Evolutionary conservation across 78 protist species (phyloP), one percentile per base, ranked within the genome.

Genomic region (Dictyostelium purpureum): DNA sequence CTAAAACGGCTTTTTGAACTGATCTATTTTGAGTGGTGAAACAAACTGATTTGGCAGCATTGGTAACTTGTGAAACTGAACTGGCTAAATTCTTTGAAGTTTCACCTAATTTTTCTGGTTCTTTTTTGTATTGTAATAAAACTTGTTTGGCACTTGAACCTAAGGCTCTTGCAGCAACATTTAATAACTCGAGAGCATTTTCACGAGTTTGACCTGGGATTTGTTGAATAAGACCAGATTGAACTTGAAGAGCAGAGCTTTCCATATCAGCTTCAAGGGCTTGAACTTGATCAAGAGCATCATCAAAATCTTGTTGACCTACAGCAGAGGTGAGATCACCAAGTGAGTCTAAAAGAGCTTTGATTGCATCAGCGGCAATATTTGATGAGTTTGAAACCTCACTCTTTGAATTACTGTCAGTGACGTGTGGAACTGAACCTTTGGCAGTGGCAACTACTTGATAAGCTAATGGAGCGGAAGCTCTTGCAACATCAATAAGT

Each of bases 1-100:
- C 87, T 9, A 91, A 71, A 24, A 91, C 79, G 3, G 89, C 67
- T n/a, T 79, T 79, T 79, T 91, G 95, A 18, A 82, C 85, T 10
- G 75, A 56, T 24, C 82, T 33, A 43, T 91, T 85, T 52, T 56
- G 90, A 2, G 95, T 69, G 31, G 90, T 73, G 51, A 47, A 37
- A 52, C 90, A 81, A n/a, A 91, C 90, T 24, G 90, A 71, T 35
- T 91, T 91, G 45, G 95, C 77, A 31, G 90, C 95, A 31, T 82
- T 82, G 56, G 90, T 79, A 26, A 91, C 95, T 45, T 91, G 89
- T 31, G 90, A 82, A 1, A 80, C 85, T 18, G 89, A n/a, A 19
- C 54, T 47, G 0, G 95, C 71, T 2, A 82, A 45, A 37, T 91
- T 90, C 19, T 82, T 80, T 21, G 79, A 75, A 38, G 81, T 82